phyloP scores from a whole-genome alignment of 495 filamentous ascomycete species.

The Penicillium soppii region DNA sequence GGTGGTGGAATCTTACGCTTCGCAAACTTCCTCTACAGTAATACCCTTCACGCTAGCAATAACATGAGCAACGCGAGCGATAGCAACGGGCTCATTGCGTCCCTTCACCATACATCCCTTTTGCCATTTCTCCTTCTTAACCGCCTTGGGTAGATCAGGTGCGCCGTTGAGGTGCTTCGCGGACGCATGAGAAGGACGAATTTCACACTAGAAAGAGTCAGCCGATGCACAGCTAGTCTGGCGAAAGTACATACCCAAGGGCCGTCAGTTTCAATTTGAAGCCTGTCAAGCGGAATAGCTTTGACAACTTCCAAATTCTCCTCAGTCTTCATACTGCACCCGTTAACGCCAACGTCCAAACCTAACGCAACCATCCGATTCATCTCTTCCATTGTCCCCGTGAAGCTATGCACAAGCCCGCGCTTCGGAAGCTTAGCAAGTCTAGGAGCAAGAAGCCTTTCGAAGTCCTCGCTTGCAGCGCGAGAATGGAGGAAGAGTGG shows the following conservation, averaged over 20 bases:
- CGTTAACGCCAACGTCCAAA: conserved; percentile 84
- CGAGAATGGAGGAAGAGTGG: conserved; percentile 90
- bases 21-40: conserved; percentile 73
- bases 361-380: conserved; percentile 68
- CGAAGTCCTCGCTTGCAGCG: conserved; percentile 80
- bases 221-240: conserved; percentile 4
- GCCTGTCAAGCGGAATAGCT: conserved; percentile 65
- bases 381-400: conserved; percentile 83
- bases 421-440: conserved; percentile 60
- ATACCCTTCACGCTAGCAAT: conserved; percentile 84
- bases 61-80: conserved; percentile 79
- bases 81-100: conserved; percentile 84
- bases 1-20: conserved; percentile 60
- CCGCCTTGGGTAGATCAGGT: conserved; percentile 49
- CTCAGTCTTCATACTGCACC: conserved; percentile 87
- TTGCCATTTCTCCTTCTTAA: conserved; percentile 94
- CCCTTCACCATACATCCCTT: conserved; percentile 85
- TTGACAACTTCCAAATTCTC: conserved; percentile 82
- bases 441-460: conserved; percentile 54
- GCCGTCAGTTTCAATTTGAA: conserved; percentile 94
- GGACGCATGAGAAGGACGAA: conserved; percentile 53
- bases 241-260: conserved; percentile 61
- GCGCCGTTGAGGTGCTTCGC: conserved; percentile 48
- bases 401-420: conserved; percentile 89
- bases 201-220: conserved; percentile 46